A percentile compares a stretch with the other conserved stretches of the same genome.
Conservation (phyloP, 2,329 filamentous ascomycete genomes). For the Westerdykella aurantiaca region DNA sequence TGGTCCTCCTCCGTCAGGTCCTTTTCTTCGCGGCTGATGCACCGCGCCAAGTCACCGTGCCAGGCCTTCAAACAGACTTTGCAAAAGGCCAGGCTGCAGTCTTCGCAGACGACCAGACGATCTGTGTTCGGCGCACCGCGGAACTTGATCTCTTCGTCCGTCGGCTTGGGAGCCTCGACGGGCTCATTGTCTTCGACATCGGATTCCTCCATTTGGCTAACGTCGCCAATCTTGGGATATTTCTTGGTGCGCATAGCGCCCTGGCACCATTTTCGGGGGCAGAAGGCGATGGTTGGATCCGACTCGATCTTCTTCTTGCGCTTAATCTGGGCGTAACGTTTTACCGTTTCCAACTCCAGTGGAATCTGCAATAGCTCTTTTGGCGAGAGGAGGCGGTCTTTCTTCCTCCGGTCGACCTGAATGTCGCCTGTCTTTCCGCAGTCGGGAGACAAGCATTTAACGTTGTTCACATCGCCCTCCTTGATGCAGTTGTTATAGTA, state of each 20-base stretch:
- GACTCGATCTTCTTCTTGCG: slow-evolving; percentile 89
- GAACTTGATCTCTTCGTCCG: not conserved
- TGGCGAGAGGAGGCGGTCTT: slow-evolving; percentile 66
- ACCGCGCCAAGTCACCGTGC: slow-evolving; percentile 83
- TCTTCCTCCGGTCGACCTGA: slow-evolving; percentile 20
- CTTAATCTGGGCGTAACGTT: slow-evolving; percentile 82
- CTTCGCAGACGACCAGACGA: slow-evolving; percentile 76
- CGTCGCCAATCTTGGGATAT: slow-evolving; percentile 43
- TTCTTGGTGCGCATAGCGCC: slow-evolving; percentile 64
- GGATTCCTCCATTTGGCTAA: slow-evolving; percentile 36
- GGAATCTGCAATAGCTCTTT: slow-evolving; percentile 64
- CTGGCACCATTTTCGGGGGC: slow-evolving; percentile 87
- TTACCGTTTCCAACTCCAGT: slow-evolving; percentile 59
- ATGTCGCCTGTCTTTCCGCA: slow-evolving; percentile 52
- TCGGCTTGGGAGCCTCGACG: not conserved
- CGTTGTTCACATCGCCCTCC: slow-evolving; percentile 71
- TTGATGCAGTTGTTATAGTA: slow-evolving; percentile 86
- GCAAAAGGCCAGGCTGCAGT: slow-evolving; percentile 88
- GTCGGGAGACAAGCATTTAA: slow-evolving; percentile 73
- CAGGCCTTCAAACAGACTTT: slow-evolving; percentile 69
- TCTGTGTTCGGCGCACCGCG: slow-evolving; percentile 51
- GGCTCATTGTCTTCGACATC: slow-evolving; percentile 35
- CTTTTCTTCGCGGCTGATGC: slow-evolving; percentile 57
- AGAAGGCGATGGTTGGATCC: slow-evolving; percentile 88
- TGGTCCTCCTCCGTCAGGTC: slow-evolving; percentile 81